Percentiles rank a stretch among this genome's conserved stretches.
Evolutionary conservation across 305 asterid genomes (phyloP).

Genomic region (Fraxinus velutina): DNA sequence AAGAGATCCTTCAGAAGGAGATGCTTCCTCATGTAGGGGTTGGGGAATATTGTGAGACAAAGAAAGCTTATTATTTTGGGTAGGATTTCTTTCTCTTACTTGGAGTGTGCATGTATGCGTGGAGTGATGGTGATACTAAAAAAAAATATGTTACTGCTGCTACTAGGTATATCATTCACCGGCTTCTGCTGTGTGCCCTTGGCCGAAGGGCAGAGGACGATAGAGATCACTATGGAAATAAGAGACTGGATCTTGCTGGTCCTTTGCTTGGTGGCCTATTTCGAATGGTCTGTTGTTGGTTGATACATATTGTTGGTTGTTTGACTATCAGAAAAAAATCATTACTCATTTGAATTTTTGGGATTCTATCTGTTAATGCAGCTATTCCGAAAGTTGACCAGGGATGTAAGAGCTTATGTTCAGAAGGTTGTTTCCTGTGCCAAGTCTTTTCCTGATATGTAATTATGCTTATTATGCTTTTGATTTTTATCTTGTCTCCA

Average conservation of each 20-base stretch:
- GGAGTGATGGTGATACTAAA: slow-evolving; percentile 19
- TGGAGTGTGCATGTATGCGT: slow-evolving; percentile 8
- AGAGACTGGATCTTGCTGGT: slow-evolving; percentile 98
- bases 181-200: slow-evolving; percentile 89
- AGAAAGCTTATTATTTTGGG: slow-evolving; percentile 97
- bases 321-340: slow-evolving; percentile 10
- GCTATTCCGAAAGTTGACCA: slow-evolving; percentile 92
- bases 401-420: slow-evolving; percentile 93
- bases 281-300: slow-evolving; percentile 66
- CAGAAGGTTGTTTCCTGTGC: slow-evolving; percentile 63
- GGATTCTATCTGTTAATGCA: slow-evolving; percentile 45
- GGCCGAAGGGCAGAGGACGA: slow-evolving; percentile 96
- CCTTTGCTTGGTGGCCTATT: slow-evolving; percentile 93
- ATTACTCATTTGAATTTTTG: slow-evolving; percentile 25
- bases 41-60: slow-evolving; percentile 89
- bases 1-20: slow-evolving; percentile 91
- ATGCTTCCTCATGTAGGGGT: slow-evolving; percentile 99
- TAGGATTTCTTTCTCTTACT: slow-evolving; percentile 27
- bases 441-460: slow-evolving; percentile 22
- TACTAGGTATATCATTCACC: slow-evolving; percentile 78
- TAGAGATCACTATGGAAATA: slow-evolving; percentile 96
- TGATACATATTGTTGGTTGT: slow-evolving; percentile 18
- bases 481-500: slow-evolving; percentile 13
- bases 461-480: slow-evolving; percentile 15
- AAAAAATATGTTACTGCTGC: slow-evolving; percentile 8